phyloP scores from a whole-genome alignment of 768 basidiomycete species.

The Chalciporus piperatus region DNA sequence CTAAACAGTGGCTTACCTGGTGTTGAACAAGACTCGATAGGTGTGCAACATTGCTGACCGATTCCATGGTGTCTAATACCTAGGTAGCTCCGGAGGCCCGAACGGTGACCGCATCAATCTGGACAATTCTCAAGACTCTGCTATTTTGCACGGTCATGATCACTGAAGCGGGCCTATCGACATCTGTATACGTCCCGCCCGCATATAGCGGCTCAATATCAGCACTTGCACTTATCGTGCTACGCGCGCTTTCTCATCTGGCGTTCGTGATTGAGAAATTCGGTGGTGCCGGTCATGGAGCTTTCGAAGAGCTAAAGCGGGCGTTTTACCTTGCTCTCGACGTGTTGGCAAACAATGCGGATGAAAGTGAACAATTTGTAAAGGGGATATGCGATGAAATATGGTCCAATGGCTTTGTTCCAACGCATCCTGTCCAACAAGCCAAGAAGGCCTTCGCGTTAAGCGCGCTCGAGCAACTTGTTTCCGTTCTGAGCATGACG shows the following conservation, averaged over 20 bases:
- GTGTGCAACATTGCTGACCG: slow-evolving; percentile 34
- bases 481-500: slow-evolving; percentile 53
- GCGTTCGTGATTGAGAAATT: slow-evolving; percentile 80
- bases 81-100: slow-evolving; percentile 42
- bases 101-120: slow-evolving; percentile 48
- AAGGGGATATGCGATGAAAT: slow-evolving; percentile 34
- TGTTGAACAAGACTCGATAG: slow-evolving; percentile 19
- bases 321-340: slow-evolving; percentile 78
- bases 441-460: slow-evolving; percentile 60
- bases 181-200: slow-evolving; percentile 52
- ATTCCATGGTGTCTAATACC: slow-evolving; percentile 3
- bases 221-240: slow-evolving; percentile 49
- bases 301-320: slow-evolving; percentile 71
- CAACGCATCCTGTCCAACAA: slow-evolving; percentile 25
- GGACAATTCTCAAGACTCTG: slow-evolving; percentile 70
- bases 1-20: slow-evolving; percentile 34
- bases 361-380: slow-evolving; percentile 39
- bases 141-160: slow-evolving; percentile 76
- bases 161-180: slow-evolving; percentile 55
- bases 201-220: slow-evolving; percentile 36
- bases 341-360: slow-evolving; percentile 48
- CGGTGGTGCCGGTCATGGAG: slow-evolving; percentile 55
- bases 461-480: slow-evolving; percentile 75
- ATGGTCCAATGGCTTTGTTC: slow-evolving; percentile 23
- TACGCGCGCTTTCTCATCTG: slow-evolving; percentile 61